phyloP scores from a whole-genome alignment of 805 yeast genomes.

The Citeromyces nyonsensis region DNA sequence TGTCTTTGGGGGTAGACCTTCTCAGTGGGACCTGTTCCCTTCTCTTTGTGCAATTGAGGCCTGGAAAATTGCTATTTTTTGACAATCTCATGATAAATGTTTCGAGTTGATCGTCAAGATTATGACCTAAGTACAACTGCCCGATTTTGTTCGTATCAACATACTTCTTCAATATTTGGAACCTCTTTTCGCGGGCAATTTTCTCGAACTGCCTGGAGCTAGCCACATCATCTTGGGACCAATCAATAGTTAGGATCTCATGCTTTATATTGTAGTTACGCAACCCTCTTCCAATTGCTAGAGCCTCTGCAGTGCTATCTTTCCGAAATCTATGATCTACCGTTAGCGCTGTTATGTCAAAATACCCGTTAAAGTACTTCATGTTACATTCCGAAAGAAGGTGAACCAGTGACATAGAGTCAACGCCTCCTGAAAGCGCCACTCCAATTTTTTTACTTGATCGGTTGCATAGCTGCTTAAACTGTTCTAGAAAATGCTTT shows the following conservation, averaged over 20 bases:
- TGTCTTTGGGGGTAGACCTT: slow-evolving; percentile 6
- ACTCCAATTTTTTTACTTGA: slow-evolving; percentile 17
- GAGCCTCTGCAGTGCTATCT: slow-evolving; percentile 35
- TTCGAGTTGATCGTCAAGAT: slow-evolving; percentile 57
- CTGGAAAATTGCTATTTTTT: slow-evolving; percentile 30
- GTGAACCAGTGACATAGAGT: slow-evolving; percentile 55
- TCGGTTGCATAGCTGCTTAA: no score
- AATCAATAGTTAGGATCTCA: slow-evolving; percentile 7
- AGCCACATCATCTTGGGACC: slow-evolving; percentile 6
- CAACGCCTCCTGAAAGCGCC: slow-evolving; percentile 74
- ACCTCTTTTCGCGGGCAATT: slow-evolving; percentile 41
- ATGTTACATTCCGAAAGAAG: slow-evolving; percentile 23
- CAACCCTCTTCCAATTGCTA: slow-evolving; percentile 11
- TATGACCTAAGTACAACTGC: slow-evolving; percentile 50
- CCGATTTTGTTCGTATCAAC: slow-evolving; percentile 19
- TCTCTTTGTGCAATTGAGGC: slow-evolving; percentile 38
- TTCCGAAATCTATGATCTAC: slow-evolving; percentile 47
- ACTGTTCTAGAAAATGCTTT: not conserved
- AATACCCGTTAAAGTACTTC: slow-evolving; percentile 8
- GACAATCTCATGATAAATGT: slow-evolving; percentile 43
- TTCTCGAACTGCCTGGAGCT: slow-evolving; percentile 29
- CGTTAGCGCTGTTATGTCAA: slow-evolving; percentile 37
- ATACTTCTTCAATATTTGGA: slow-evolving; percentile 21
- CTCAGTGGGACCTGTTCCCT: slow-evolving; percentile 6
- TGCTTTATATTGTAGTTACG: slow-evolving; percentile 11